Evolutionary conservation across 257 asterid genomes (phyloP), one percentile per base, ranked within the genome.

Genomic region (Oldenlandia corymbosa): DNA sequence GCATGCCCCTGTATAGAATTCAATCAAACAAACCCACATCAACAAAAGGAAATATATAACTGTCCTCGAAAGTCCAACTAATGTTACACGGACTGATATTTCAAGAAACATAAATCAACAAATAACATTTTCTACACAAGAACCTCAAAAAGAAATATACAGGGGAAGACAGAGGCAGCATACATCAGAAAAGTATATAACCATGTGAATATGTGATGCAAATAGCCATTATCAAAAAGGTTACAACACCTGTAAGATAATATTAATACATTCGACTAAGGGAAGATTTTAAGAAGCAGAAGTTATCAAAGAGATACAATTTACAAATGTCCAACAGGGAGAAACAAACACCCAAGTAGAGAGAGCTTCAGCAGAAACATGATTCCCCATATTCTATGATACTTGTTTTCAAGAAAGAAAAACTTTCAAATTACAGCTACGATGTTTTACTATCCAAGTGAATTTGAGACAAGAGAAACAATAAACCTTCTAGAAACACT

Each of bases 1-100:
- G 84, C 95, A 26, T 82, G 78, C 20, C 87, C 94, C 99, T 92
- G 79, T 60, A 28, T 58, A 68, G 43, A 70, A 39, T 23, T 9
- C 9, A 27, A 37, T 3, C 8, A 34, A 53, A 11, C 52, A 51
- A 61, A 41, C 10, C 61, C 48, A 39, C 20, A 18, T 42, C 47
- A 42, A 51, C 61, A n/a, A 37, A 55, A n/a, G n/a, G n/a, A n/a
- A 37, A 21, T 4, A 46, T 30, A 36, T 4, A 21, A 52, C n/a
- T 7, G 8, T 9, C 55, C 49, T 34, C 12, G 31, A 34, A 47
- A 71, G 4, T 52, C 34, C 36, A 36, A 43, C 8, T 32, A 51
- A 24, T 36, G 27, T 10, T 11, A 17, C 1, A 48, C 7, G 17
- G 20, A 36, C 26, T 18, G 4, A 5, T 9, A 2, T 0, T 32